These are phyloP conservation scores for Flaveria brownii DNA, from an alignment of 129 eudicot species.

Conservation along the genomic window DNA sequence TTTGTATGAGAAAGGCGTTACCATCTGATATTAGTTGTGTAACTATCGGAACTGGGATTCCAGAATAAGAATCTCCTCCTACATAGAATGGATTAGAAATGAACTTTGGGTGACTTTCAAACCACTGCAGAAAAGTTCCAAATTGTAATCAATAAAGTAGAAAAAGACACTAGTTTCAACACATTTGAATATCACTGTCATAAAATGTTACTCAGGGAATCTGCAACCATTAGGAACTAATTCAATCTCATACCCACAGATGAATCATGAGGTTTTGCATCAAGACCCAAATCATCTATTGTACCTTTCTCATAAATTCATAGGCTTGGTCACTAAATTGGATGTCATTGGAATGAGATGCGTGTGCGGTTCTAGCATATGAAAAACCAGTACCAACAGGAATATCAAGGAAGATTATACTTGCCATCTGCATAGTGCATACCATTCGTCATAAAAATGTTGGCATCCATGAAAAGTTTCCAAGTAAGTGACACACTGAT, in stretches of 20 bases:
- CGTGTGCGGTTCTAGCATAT: conserved; percentile 19
- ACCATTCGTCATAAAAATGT: not conserved
- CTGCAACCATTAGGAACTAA: too few species aligned
- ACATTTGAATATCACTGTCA: too few species aligned
- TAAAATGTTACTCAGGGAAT: too few species aligned
- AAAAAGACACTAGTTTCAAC: too few species aligned
- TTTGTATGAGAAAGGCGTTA: not conserved
- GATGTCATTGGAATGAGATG: not conserved
- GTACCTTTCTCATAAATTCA: conserved; percentile 33
- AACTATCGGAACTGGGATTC: conserved; percentile 21
- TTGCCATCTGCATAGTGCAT: conserved; percentile 28
- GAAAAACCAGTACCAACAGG: conserved; percentile 41
- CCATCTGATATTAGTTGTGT: conserved; percentile 34
- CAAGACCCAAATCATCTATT: too few species aligned
- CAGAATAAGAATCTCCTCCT: conserved; percentile 35
- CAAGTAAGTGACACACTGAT: too few species aligned
- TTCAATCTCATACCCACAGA: too few species aligned
- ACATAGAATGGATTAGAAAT: conserved; percentile 25
- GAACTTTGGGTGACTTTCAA: conserved; percentile 28
- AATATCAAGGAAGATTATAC: conserved; percentile 35
- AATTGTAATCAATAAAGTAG: too few species aligned
- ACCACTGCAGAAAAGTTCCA: conserved; percentile 21
- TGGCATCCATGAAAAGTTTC: not conserved
- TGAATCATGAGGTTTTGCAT: too few species aligned
- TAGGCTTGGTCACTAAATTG: conserved; percentile 19